Evolutionary conservation across 495 filamentous ascomycete species (phyloP), one percentile per base, ranked within the genome.

Genomic region (Aspergillus cavernicola): DNA sequence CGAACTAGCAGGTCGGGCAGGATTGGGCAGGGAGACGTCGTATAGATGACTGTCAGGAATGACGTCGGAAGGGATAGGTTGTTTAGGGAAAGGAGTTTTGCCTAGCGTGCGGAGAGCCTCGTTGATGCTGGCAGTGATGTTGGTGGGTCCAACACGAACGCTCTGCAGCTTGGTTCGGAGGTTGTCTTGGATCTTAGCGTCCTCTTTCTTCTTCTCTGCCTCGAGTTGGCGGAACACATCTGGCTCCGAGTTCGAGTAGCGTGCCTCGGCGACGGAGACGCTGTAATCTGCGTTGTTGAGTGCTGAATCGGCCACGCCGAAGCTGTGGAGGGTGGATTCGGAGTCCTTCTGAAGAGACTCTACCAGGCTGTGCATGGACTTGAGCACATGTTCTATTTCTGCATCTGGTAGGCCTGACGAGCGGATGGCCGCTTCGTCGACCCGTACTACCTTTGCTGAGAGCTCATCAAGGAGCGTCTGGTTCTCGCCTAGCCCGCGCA

Each of bases 281-380:
- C 71, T 66, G 55, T 81, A 81, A 54, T 81, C 78, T 10, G 77
- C 77, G 38, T 76, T 68, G 57, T 80, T 80, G 44, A 81, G 69
- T 5, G 67, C 62, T 53, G 72, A 68, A 43, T 80, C 78, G 10
- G 73, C 78, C 7, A 70, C 58, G 32, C 73, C 72, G 16, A 77
- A 79, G 45, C 64, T 73, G 40, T 68, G 73, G 20, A 81, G 64
- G 28, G 80, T 77, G 11, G 75, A 68, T 57, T 79, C 76, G 13
- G 78, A 80, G 44, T 78, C 69, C 33, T 63, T 57, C 8, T 65
- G 64, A 26, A 81, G 70, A n/a, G 65, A 68, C n/a, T 65, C 64
- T 4, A 70, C 68, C 24, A 77, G 60, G 3, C 59, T 70, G 26
- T 69, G 64, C 6, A 72, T 62, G 3, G 73, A 71, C 39, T 75